phyloP scores from a whole-genome alignment of 805 yeast species.

The Saccharomycopsis sp. region DNA sequence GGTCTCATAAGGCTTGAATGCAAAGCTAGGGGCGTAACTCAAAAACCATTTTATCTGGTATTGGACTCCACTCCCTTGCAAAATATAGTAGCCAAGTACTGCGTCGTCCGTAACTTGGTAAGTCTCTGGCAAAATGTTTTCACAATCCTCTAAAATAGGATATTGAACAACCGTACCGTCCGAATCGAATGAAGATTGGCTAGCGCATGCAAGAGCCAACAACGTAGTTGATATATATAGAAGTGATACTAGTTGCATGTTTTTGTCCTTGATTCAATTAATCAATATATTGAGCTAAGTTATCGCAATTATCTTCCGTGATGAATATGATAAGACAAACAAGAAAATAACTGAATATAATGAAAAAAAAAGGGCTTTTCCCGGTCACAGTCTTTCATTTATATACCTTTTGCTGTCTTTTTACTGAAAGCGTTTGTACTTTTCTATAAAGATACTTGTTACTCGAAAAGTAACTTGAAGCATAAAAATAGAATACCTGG shows the following conservation, averaged over 20 bases:
- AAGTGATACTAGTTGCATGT: background rate
- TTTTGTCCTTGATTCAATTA: background rate
- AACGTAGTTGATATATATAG: background rate
- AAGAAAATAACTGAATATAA: background rate
- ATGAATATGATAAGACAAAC: background rate
- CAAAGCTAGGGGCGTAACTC: slow-evolving; percentile 2
- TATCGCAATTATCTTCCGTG: background rate
- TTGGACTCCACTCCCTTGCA: background rate
- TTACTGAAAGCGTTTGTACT: too few relatives aligned
- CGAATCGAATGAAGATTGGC: background rate
- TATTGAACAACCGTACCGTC: slow-evolving; percentile 4
- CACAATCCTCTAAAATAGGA: slow-evolving; percentile 10
- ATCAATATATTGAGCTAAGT: too few relatives aligned
- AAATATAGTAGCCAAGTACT: slow-evolving; percentile 14
- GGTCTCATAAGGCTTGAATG: background rate
- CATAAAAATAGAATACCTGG: background rate
- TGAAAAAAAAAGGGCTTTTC: too few relatives aligned
- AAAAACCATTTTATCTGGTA: slow-evolving; percentile 18
- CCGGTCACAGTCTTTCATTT: too few relatives aligned
- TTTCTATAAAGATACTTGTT: too few relatives aligned
- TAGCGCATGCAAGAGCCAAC: background rate
- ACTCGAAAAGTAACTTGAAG: background rate
- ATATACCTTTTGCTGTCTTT: too few relatives aligned
- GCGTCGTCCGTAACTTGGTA: slow-evolving; percentile 10
- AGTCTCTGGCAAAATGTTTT: slow-evolving; percentile 6